Evolutionary conservation across 805 yeast species (phyloP), one percentile per base, ranked within the genome.

Genomic region (Limtongia smithiae): DNA sequence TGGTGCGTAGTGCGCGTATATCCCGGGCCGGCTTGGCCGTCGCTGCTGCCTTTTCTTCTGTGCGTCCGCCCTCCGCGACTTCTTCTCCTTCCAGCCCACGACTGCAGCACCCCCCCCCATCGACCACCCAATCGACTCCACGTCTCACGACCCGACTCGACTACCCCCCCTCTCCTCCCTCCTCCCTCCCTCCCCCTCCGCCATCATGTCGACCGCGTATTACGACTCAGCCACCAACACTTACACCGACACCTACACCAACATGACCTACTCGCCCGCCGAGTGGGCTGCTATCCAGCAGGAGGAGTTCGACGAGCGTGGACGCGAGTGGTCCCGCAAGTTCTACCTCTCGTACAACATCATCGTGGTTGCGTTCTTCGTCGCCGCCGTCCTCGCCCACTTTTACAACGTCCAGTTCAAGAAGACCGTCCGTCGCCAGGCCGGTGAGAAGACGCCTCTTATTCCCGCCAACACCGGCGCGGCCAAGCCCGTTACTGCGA

Each of bases 241-340:
- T 12, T 48, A 36, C 47, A 44, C 44, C 56, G 43, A 44, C 50
- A 50, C 31, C 40, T 34, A 38, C 44, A 7, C 41, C 15, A 47
- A 45, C 47, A 46, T 46, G 52, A 46, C 51, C 40, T 53, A 53
- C 50, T 39, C 56, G 34, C 50, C 51, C 28, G 49, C 30, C 28
- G 57, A 53, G 50, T 46, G 49, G 56, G 52, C 56, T 12, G 52
- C 46, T 40, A 45, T 48, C 43, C 37, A 44, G 50, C 57, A 53
- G 56, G 51, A 41, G 48, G 57, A 44, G 43, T 53, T 51, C 45
- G 57, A 53, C 49, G 57, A 53, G 44, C 54, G 51, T 12, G 57
- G 57, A 31, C 57, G 57, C 15, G 55, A 53, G 38, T 53, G 57
- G 57, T 53, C 57, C 28, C 57, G 57, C 46, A 37, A 48, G 51